These are phyloP conservation scores for Cinnamomum micranthum DNA, from an alignment of 164 flowering plant genomes.

Conservation along the genomic window DNA sequence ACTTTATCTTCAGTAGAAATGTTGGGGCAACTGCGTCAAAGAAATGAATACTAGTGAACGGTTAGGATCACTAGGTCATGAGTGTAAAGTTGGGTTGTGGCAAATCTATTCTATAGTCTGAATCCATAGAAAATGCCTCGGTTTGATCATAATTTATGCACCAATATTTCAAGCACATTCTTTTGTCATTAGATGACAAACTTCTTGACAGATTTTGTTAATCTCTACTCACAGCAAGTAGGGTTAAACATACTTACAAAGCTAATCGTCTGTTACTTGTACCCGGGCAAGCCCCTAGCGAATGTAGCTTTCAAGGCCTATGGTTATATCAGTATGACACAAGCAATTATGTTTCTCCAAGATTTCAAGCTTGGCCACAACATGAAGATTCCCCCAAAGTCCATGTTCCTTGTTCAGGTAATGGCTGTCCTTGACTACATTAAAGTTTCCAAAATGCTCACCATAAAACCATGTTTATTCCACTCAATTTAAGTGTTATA, in stretches of 20 bases:
- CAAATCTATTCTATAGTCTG: too few relatives aligned
- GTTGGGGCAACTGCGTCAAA: neutral
- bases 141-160: too few relatives aligned
- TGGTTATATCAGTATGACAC: slow-evolving; percentile 50
- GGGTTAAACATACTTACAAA: slow-evolving; percentile 58
- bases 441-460: neutral
- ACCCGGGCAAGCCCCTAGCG: slow-evolving; percentile 58
- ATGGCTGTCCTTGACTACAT: neutral
- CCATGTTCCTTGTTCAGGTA: slow-evolving; percentile 72
- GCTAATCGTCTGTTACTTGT: slow-evolving; percentile 53
- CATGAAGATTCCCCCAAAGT: slow-evolving; percentile 72
- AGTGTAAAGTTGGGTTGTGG: neutral
- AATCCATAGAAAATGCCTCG: too few relatives aligned
- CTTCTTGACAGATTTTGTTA: too few relatives aligned
- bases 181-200: too few relatives aligned
- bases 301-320: slow-evolving; percentile 62
- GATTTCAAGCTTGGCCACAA: slow-evolving; percentile 76
- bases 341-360: slow-evolving; percentile 40
- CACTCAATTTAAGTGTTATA: too few relatives aligned
- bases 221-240: slow-evolving; percentile 24
- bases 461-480: neutral
- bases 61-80: neutral
- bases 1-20: neutral
- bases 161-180: too few relatives aligned
- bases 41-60: neutral